phyloP scores from a whole-genome alignment of 2,329 filamentous ascomycete genomes.

The Cordyceps javanica region DNA sequence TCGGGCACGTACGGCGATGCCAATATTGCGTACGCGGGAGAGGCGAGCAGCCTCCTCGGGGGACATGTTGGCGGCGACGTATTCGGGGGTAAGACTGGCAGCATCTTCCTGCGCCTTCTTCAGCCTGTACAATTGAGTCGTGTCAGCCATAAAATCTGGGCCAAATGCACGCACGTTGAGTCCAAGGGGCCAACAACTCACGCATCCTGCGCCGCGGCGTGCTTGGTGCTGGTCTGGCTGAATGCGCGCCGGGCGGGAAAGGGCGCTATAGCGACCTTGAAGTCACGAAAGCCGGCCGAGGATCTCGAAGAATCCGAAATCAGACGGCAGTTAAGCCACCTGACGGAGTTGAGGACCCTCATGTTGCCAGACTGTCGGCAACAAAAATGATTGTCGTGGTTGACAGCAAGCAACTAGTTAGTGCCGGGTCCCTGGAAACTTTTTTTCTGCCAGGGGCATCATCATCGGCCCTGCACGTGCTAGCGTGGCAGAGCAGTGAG shows the following conservation, averaged over 20 bases:
- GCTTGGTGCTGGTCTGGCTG: conserved; percentile 25
- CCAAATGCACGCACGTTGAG: neutral
- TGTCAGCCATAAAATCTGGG: neutral
- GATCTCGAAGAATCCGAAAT: conserved; percentile 24
- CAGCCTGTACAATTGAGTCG: conserved; percentile 26
- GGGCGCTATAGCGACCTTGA: conserved; percentile 21
- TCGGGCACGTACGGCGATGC: conserved; percentile 71
- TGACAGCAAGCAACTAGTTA: neutral
- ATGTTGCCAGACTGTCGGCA: conserved; percentile 22
- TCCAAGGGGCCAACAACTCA: conserved; percentile 20
- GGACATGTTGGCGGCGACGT: conserved; percentile 71
- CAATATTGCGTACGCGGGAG: conserved; percentile 86
- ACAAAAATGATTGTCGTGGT: conserved; percentile 4
- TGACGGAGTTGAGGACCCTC: conserved; percentile 33
- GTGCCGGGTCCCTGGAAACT: conserved; percentile 9
- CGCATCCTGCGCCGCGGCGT: conserved; percentile 36
- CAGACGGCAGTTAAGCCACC: conserved; percentile 37
- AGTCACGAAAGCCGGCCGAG: conserved; percentile 22
- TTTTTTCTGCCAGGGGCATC: conserved; percentile 11
- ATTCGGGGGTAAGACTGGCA: conserved; percentile 46
- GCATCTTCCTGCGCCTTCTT: conserved; percentile 50
- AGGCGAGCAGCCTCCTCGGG: conserved; percentile 73
- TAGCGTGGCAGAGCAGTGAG: neutral
- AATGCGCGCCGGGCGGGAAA: conserved; percentile 25
- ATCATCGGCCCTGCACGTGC: neutral